Evolutionary conservation across 2,329 filamentous ascomycete genomes (phyloP), one percentile per base, ranked within the genome.

Genomic region (Bipolaris bicolor): DNA sequence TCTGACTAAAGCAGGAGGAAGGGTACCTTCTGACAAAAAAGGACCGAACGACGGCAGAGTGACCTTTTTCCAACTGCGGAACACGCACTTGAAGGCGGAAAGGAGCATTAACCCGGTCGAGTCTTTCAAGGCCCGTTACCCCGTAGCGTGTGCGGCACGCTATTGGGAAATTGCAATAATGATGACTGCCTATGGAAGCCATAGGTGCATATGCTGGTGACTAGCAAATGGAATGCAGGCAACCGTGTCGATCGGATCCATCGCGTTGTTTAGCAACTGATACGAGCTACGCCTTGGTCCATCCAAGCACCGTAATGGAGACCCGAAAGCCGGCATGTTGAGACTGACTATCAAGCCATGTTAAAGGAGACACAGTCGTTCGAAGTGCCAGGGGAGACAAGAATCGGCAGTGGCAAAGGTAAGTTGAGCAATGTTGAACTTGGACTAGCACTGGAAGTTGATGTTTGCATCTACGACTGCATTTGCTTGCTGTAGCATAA

Each of bases 401-500:
- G 11, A 24, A 24, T 36, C 16, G 39, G 51, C 7, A 9, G 29
- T 24, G 34, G 15, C 36, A 20, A 15, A 41, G 36, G 24, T 15
- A 16, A 24, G 41, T 50, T 43, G 24, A 11, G 22, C 39, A 15
- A 31, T 50, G 44, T 22, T 11, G 40, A 49, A n/a, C 24, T n/a
- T 7, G 34, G 40, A 10, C 39, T 29, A 40, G 7, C 20, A 31
- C 26, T 34, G 44, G 37, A 33, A 20, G 24, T 26, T 22, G 18
- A 26, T 52, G 48, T 45, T 36, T 52, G 33, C 40, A 34, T 34
- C 26, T 41, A 49, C 31, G 20, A 31, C 49, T 43, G 43, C 33
- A 49, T 50, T 55, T 26, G 40, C 49, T 52, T 36, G 37, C 43
- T 52, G 44, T 39, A 56, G 37, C 47, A 26, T 44, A 33, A 26